Base-by-base conservation (phyloP, 2,329 filamentous ascomycete genomes). In the Sporothrix dimorphospora region DNA sequence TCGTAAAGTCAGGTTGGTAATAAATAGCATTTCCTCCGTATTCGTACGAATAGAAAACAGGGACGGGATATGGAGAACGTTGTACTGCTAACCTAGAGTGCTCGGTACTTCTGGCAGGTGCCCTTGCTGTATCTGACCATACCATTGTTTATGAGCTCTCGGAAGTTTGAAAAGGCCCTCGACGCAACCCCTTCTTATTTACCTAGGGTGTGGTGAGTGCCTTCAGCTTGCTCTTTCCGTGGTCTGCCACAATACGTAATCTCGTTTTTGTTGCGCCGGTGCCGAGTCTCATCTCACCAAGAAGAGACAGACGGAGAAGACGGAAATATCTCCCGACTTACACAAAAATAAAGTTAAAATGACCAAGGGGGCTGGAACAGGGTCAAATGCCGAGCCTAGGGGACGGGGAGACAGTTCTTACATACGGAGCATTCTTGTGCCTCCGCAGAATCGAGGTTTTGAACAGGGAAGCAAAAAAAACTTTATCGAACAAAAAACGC, bases 321-420 rank as follows among this genome's bases (percentile, higher is more conserved):
- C n/a, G 19, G n/a, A 42, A 14, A 24, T 24, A 24, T 14, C 4
- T 21, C 34, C 9, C 21, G 19, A 21, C 19, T 21, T 14, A 27
- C 9, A 67, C 63, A 21, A 12, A 21, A 34, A 11, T 49, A 49
- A 51, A 5, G 8, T n/a, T 61, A 9, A 67, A 67, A 51, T 51
- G 45, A 24, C 12, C 45, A n/a, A 38, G 27, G 45, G 65, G 65
- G 5, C 27, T 30, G 12, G 19, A 40, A 38, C 59, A 45, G 24
- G 38, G 30, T 9, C 67, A 57, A 70, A 59, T 70, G 68, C 68
- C 68, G 68, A 61, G 24, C 14, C 51, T n/a, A 53, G 27, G 45
- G 11, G 9, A 38, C 1, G 16, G 61, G 24, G 42, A 21, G 40
- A 19, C 34, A 47, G 51, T 45, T 47, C 67, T 70, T 59, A 40